Percentiles rank a stretch among this genome's conserved stretches.
Evolutionary conservation across 2,329 filamentous ascomycete genomes (phyloP).

Genomic region (Exophiala aquamarina): DNA sequence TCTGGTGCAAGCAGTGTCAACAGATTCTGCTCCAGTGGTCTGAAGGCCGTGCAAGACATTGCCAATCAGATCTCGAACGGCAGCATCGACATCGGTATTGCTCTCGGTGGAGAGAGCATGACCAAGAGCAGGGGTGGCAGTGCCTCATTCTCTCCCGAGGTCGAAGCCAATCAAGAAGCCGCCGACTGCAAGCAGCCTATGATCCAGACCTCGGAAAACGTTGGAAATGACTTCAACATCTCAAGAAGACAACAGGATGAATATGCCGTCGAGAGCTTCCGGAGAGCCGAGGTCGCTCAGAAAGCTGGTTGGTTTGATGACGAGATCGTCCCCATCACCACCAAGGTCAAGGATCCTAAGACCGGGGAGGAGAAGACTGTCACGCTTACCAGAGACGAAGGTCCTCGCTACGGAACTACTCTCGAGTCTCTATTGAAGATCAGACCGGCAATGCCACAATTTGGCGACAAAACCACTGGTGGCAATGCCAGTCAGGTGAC

Average conservation of each 20-base stretch:
- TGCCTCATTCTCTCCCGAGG: conserved; percentile 73
- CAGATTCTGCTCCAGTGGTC: conserved; percentile 95
- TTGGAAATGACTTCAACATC: conserved; percentile 86
- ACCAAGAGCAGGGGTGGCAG: conserved; percentile 63
- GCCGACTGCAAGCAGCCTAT: conserved; percentile 89
- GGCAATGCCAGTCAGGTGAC: conserved; percentile 95
- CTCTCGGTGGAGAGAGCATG: conserved; percentile 89
- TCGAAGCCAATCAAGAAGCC: conserved; percentile 74
- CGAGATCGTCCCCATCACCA: conserved; percentile 87
- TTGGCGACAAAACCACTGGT: conserved; percentile 81
- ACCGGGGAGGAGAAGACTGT: conserved; percentile 74
- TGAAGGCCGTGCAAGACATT: conserved; percentile 94
- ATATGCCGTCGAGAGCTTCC: conserved; percentile 84
- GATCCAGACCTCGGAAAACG: conserved; percentile 98
- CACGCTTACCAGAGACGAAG: conserved; percentile 82
- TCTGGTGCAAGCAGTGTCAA: conserved; percentile 79
- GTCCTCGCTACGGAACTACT: conserved; percentile 86
- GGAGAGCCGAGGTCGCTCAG: conserved; percentile 83
- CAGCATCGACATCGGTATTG: conserved; percentile 82
- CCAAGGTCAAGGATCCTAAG: conserved; percentile 79
- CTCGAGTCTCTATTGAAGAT: conserved; percentile 80
- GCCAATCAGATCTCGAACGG: conserved; percentile 80
- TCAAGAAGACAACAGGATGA: conserved; percentile 76
- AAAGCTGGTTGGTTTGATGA: conserved; percentile 89
- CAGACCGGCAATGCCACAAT: conserved; percentile 84